Evolutionary conservation across 371 early-diverging fungal genomes (phyloP), one percentile per base, ranked within the genome.

Genomic region (Amoeboaphelidium occidentale): DNA sequence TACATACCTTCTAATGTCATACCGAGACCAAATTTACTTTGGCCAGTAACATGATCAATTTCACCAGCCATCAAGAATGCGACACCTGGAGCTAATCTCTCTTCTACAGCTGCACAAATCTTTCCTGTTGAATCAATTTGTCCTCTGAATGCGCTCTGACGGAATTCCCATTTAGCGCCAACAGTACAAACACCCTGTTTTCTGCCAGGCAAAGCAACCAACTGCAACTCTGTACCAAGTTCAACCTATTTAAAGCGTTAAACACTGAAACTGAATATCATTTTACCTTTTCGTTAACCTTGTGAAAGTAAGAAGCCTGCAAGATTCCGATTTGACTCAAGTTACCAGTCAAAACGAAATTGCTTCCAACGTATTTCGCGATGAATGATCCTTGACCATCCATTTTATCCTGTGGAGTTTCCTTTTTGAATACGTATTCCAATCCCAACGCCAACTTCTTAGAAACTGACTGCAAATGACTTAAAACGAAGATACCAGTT

Each of bases 151-250:
- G 84, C 87, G 45, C 93, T 79, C 46, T 73, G 73, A 51, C 84
- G 72, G 56, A 90, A 89, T 57, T 92, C 94, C 51, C 86, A 82
- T 71, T 93, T 96, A 64, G 84, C 90, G 51, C 90, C 92, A 3
- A 88, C 78, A 21, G 85, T 79, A 48, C 86, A 85, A 50, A 88
- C 73, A 45, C 85, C 94, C 50, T 89, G 74, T 46, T 82, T 73
- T 23, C 76, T 78, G 2, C 50, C 51, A n/a, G 55, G 49, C 58
- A 88, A 57, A 45, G 6, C n/a, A 20, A 24, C 39, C 57, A 83
- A 53, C 60, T 93, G 89, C 44, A 90, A 65, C 63, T 96, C 94
- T 3, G 86, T 75, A 50, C 79, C 89, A 32, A 91, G 75, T 62
- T 93, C 94, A 50, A 88, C 79, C 67, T 87, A 81, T n/a, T n/a